Conservation (phyloP, 345 rosid genomes). For the Psidium friedrichsthalianum region DNA sequence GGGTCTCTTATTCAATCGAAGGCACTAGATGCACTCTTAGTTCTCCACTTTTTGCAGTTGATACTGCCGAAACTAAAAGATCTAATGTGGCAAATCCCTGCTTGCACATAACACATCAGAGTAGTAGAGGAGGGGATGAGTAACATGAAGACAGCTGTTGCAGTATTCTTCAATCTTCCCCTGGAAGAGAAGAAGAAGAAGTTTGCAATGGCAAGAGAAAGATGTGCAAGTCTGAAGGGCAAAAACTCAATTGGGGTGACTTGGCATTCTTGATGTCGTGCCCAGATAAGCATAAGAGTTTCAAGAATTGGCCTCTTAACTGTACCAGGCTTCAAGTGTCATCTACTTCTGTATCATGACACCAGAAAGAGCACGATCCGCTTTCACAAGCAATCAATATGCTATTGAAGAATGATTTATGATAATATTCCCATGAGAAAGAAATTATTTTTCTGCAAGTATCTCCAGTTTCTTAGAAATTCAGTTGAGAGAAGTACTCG, state of each 20-base stretch:
- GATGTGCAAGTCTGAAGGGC: conserved; percentile 16
- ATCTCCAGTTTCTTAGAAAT: not conserved
- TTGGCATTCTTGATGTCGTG: conserved; percentile 1
- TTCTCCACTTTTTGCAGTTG: not conserved
- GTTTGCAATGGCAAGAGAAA: conserved; percentile 3
- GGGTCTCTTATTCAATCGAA: not conserved
- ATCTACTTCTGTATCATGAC: not conserved
- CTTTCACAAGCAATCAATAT: not conserved
- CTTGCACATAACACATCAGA: conserved; percentile 8
- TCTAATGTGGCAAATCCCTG: not conserved
- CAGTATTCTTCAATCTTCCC: conserved; percentile 13
- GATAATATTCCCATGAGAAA: not conserved
- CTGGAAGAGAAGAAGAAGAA: conserved; percentile 10
- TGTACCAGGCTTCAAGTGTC: conserved; percentile 9
- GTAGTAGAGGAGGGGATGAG: not conserved
- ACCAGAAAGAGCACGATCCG: not conserved
- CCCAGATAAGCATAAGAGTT: conserved; percentile 1
- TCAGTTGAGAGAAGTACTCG: conserved; percentile 14
- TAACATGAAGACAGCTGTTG: conserved; percentile 4
- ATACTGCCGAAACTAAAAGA: not conserved
- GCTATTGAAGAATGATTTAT: not conserved
- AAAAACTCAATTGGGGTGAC: conserved; percentile 18
- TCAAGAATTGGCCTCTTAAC: conserved; percentile 8
- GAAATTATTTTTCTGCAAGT: not conserved
- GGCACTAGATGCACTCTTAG: not conserved